Percentiles rank a stretch among this genome's conserved stretches.
phyloP scores from a whole-genome alignment of 225 moss, liverwort and hornwort genomes.

The Anthoceros angustus region DNA sequence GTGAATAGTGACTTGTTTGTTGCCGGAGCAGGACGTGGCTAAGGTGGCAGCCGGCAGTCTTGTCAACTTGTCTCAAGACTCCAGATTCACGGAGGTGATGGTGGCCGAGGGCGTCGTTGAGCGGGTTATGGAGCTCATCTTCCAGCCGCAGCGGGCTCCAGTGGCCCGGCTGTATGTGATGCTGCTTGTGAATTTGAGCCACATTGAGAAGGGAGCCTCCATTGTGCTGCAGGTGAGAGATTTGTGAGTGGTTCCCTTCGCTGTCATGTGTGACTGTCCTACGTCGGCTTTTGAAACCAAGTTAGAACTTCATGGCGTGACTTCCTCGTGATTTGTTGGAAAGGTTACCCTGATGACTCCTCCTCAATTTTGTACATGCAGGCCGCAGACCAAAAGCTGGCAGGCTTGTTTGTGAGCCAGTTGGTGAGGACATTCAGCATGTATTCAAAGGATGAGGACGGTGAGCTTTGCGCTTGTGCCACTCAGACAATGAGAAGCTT shows the following conservation, averaged over 20 bases:
- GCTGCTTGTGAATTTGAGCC: conserved; percentile 78
- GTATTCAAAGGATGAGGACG: conserved; percentile 34
- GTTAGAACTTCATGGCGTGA: not conserved
- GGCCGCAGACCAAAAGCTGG: conserved; percentile 39
- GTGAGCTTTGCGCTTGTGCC: conserved; percentile 6
- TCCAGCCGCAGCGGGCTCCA: conserved; percentile 36
- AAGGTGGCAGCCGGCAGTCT: conserved; percentile 63
- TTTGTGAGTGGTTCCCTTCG: not conserved
- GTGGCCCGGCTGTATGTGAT: conserved; percentile 51
- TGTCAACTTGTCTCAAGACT: conserved; percentile 65
- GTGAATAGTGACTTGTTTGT: not conserved
- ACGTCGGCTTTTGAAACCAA: not conserved
- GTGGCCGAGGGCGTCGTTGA: conserved; percentile 40
- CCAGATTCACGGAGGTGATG: conserved; percentile 31
- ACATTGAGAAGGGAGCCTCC: conserved; percentile 36
- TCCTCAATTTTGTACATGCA: conserved; percentile 7
- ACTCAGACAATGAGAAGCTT: not conserved
- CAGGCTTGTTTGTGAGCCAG: conserved; percentile 43
- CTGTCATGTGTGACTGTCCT: not conserved
- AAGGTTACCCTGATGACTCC: conserved; percentile 11
- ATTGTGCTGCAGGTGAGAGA: conserved; percentile 47
- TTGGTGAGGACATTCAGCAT: conserved; percentile 65
- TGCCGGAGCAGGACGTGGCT: conserved; percentile 30
- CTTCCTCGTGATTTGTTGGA: conserved; percentile 5
- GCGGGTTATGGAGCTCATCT: conserved; percentile 54